Conservation (phyloP, 208 protist genomes). For the Trypanosoma congolense region DNA sequence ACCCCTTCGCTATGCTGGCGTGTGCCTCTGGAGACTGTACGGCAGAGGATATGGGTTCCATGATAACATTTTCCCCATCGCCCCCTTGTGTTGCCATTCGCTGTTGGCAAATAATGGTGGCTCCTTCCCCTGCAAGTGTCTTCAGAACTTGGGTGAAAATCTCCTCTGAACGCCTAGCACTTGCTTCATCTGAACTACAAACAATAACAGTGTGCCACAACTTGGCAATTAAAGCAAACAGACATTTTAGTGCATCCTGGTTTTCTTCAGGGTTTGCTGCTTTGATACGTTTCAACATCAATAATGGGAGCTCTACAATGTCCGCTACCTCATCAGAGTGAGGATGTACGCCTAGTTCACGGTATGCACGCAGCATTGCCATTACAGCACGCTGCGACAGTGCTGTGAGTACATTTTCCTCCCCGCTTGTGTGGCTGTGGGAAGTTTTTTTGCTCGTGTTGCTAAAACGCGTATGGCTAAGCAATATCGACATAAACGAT, state of each 20-base stretch:
- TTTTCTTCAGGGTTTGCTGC: not conserved
- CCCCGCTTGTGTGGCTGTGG: not conserved
- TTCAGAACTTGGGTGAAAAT: constrained; percentile 51
- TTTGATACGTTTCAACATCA: constrained; percentile 26
- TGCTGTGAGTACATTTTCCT: constrained; percentile 12
- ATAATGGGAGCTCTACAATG: constrained; percentile 59
- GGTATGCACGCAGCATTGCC: constrained; percentile 54
- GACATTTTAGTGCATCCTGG: constrained; percentile 22
- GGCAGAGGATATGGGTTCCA: no score
- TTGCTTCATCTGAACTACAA: constrained; percentile 52
- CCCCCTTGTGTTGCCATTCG: not conserved
- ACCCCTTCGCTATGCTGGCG: no score
- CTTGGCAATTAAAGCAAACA: constrained; percentile 44
- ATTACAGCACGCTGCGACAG: constrained; percentile 29
- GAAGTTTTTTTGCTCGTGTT: not conserved
- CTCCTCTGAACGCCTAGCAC: constrained; percentile 53
- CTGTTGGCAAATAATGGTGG: constrained; percentile 18
- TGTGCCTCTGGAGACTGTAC: no score
- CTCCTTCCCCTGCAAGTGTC: constrained; percentile 26
- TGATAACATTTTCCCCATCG: no score
- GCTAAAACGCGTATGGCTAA: not conserved
- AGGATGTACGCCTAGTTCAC: constrained; percentile 36
- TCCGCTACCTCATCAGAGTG: constrained; percentile 53
- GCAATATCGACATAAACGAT: constrained; percentile 35
- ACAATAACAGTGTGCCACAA: constrained; percentile 53